phyloP scores from a whole-genome alignment of 1,284 basidiomycete genomes.

The Tilletia walkeri region DNA sequence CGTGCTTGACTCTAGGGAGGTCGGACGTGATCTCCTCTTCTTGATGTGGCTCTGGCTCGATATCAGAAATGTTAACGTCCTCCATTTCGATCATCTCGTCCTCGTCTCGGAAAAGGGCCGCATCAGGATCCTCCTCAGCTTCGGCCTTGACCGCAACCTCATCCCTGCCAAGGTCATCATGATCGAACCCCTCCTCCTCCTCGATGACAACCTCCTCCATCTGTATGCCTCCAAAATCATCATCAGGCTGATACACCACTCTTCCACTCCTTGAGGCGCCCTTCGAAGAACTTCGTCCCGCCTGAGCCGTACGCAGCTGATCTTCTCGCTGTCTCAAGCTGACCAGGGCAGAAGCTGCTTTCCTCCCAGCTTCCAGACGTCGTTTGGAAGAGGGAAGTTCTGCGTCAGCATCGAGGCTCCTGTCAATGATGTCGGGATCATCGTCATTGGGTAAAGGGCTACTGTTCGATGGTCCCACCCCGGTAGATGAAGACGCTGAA shows the following conservation, averaged over 20 bases:
- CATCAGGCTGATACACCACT: conserved; percentile 3
- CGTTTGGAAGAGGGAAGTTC: conserved; percentile 9
- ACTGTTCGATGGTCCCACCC: no score
- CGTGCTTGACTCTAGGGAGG: background rate
- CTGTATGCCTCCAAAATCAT: background rate
- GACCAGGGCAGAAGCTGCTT: background rate
- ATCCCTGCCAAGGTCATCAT: background rate
- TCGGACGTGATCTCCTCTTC: no score
- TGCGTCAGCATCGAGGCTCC: conserved; percentile 7
- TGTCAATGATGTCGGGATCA: no score
- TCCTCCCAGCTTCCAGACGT: background rate
- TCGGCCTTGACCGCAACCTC: background rate
- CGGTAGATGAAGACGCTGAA: background rate
- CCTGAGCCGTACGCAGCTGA: background rate
- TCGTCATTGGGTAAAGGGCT: no score
- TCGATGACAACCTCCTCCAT: conserved; percentile 7
- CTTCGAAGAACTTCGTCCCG: background rate
- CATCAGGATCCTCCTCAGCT: background rate
- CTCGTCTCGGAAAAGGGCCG: background rate
- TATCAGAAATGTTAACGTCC: conserved; percentile 5
- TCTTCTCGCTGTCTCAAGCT: background rate
- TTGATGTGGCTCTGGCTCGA: background rate
- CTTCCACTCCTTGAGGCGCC: conserved; percentile 13
- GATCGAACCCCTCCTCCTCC: background rate
- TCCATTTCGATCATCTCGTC: conserved; percentile 13